Evolutionary conservation across 768 basidiomycete genomes (phyloP), one percentile per base, ranked within the genome.

Genomic region (Lactarius psammicola): DNA sequence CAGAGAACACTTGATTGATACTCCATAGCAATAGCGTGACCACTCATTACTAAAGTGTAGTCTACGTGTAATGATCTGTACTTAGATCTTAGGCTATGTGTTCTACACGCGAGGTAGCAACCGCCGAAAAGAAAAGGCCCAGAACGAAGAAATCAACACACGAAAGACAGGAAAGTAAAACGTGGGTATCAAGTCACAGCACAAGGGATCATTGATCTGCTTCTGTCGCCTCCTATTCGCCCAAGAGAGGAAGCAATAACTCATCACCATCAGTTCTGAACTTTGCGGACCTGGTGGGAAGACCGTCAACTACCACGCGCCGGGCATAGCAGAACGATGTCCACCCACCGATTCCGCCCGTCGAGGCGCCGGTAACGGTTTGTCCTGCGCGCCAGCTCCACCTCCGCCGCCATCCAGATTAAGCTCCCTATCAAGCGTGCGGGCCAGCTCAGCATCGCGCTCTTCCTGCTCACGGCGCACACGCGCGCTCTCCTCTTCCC

Each of bases 381-480:
- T 28, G 7, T 34, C 53, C 33, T 5, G 55, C 23, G 63, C 59
- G 55, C 33, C 15, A 1, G 20, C 20, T 18, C 40, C 33, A 30
- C 40, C 20, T 13, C 40, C 33, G 30, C 33, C 17, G 34, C 46
- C 18, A 7, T 7, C 38, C 13, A 69, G 10, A 20, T 70, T 70
- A 20, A 70, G 68, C 51, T 70, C 68, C 56, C 63, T 3, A 59
- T 69, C 69, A n/a, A 70, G 64, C 34, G 56, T 63, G 38, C 68
- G 60, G 33, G 69, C 69, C 17, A 70, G 56, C 62, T 68, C 69
- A 31, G 59, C 69, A 20, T 70, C 69, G 44, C 55, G 56, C 36
- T 63, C 64, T 51, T 70, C 69, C 56, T 70, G 69, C 56, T 70
- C 69, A 7, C 67, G 60, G 33, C 51, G 44, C 61, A 1, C 34